Conservation (phyloP, 148 eudicot species). For the Heliosperma pusillum region DNA sequence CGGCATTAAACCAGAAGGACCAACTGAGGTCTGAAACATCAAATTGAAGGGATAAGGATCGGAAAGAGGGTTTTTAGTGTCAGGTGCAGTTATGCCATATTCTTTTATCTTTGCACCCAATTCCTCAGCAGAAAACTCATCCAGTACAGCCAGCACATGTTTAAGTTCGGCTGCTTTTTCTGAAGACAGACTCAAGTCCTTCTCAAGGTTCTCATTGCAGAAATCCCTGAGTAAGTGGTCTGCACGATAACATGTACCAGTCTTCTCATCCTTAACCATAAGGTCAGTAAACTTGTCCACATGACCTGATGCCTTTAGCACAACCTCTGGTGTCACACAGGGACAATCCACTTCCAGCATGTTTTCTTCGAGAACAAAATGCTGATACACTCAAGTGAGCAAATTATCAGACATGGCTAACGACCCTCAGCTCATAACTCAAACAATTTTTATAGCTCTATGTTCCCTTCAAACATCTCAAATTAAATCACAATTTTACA, state of each 20-base stretch:
- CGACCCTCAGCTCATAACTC: background rate
- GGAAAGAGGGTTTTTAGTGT: slow-evolving; percentile 81
- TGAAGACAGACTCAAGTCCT: slow-evolving; percentile 46
- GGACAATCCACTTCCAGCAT: slow-evolving; percentile 99
- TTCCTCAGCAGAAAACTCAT: slow-evolving; percentile 78
- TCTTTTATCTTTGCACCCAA: slow-evolving; percentile 85
- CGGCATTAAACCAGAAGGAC: slow-evolving; percentile 72
- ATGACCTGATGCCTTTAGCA: slow-evolving; percentile 90
- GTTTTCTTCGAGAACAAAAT: slow-evolving; percentile 90
- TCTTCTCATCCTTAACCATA: slow-evolving; percentile 92
- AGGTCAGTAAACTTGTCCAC: slow-evolving; percentile 97
- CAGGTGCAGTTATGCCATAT: slow-evolving; percentile 83
- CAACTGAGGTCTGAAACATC: slow-evolving; percentile 97
- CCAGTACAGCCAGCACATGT: slow-evolving; percentile 75
- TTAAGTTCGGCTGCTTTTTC: slow-evolving; percentile 69
- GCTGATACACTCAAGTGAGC: slow-evolving; percentile 38
- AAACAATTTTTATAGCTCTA: background rate
- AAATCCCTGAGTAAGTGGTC: slow-evolving; percentile 91
- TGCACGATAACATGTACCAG: slow-evolving; percentile 84
- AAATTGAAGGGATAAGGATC: slow-evolving; percentile 89
- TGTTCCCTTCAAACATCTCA: background rate
- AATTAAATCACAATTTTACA: background rate
- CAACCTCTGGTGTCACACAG: slow-evolving; percentile 91
- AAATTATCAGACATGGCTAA: slow-evolving; percentile 6
- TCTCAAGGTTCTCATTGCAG: slow-evolving; percentile 93